These are phyloP conservation scores for Trichoderma atroviride DNA, from an alignment of 2,329 filamentous ascomycete species.

Conservation along the genomic window DNA sequence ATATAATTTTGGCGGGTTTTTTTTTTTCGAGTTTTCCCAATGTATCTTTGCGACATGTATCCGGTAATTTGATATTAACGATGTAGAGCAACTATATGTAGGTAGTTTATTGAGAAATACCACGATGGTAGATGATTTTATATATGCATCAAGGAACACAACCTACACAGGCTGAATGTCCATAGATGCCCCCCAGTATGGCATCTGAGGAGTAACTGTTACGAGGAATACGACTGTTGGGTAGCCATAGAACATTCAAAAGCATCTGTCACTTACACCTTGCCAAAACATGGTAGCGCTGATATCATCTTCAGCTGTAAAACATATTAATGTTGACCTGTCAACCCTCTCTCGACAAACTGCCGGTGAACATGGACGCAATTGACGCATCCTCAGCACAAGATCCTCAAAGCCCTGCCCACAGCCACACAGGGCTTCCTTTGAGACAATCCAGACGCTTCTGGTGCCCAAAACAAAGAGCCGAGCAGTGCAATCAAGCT, in stretches of 20 bases:
- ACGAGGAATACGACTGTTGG: constrained; percentile 7
- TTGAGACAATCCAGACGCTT: not conserved
- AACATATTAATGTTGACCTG: not conserved
- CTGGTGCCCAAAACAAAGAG: not conserved
- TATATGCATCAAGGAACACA: not conserved
- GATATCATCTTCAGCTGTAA: not conserved
- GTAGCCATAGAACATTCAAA: not conserved
- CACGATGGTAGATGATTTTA: not conserved
- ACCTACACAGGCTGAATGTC: not conserved
- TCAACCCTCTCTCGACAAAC: not conserved
- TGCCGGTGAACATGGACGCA: no score
- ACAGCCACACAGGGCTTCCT: constrained; percentile 4
- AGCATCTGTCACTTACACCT: not conserved
- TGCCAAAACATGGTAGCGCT: not conserved
- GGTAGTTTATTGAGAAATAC: not conserved
- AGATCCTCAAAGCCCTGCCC: constrained; percentile 10
- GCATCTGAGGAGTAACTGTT: not conserved
- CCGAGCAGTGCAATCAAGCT: constrained; percentile 6
- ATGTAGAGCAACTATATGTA: not conserved
- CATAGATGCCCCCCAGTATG: not conserved
- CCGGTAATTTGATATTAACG: not conserved
- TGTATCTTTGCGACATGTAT: not conserved
- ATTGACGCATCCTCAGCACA: not conserved
- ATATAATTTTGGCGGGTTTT: not conserved
- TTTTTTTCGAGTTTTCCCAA: no score